phyloP scores from a whole-genome alignment of 257 asterid species.

The Mitragyna speciosa region DNA sequence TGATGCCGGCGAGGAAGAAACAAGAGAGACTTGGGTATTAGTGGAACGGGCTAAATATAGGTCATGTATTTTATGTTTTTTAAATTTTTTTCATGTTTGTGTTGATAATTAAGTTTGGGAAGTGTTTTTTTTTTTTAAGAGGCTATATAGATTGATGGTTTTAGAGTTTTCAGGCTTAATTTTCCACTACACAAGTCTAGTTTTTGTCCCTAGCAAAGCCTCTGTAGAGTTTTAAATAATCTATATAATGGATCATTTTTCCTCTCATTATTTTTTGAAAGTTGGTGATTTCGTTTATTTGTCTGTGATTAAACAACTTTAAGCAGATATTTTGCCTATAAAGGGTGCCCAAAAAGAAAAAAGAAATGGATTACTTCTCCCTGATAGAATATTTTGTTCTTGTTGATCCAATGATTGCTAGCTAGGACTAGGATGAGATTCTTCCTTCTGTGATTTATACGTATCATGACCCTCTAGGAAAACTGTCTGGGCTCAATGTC shows the following conservation, averaged over 20 bases:
- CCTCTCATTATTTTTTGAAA: no score
- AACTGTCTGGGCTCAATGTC: no score
- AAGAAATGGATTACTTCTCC: no score
- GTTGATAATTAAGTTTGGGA: not conserved
- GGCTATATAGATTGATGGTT: not conserved
- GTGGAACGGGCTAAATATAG: slow-evolving; percentile 52
- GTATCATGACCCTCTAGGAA: no score
- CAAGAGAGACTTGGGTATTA: slow-evolving; percentile 68
- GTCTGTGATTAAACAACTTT: not conserved
- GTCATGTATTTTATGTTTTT: not conserved
- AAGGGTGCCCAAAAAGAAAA: no score
- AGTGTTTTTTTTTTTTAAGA: not conserved
- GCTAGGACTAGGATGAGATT: no score
- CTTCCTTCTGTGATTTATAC: no score
- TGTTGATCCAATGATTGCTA: no score
- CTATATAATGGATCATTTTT: not conserved
- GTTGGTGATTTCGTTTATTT: not conserved
- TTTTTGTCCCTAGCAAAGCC: not conserved
- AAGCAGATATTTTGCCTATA: no score
- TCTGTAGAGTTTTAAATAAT: not conserved
- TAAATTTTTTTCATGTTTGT: no score
- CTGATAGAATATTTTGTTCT: no score
- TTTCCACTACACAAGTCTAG: not conserved
- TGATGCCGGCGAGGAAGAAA: slow-evolving; percentile 67
- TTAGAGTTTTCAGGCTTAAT: not conserved